Evolutionary conservation across 805 yeast genomes (phyloP).

Genomic region (Candida tammaniensis): DNA sequence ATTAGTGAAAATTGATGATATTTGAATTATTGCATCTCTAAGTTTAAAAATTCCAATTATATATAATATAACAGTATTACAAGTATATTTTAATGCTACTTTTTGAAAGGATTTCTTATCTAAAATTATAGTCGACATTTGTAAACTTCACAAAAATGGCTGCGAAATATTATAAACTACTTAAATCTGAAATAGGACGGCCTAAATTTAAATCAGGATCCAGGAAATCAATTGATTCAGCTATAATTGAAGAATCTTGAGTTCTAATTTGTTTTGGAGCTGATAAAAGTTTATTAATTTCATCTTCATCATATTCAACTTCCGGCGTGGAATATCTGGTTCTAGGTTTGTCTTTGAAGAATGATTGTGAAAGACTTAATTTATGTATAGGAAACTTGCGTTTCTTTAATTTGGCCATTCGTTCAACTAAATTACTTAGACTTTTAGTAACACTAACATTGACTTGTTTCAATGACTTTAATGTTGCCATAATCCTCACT

Average conservation of each 20-base stretch:
- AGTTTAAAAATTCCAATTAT: constrained; percentile 5
- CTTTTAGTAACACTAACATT: constrained; percentile 13
- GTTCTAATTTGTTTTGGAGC: constrained; percentile 4
- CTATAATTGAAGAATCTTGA: neutral
- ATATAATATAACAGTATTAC: neutral
- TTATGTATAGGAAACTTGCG: constrained; percentile 4
- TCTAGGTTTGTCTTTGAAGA: neutral
- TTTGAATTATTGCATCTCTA: constrained; percentile 1
- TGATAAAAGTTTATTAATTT: constrained; percentile 3
- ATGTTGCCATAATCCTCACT: constrained; percentile 15
- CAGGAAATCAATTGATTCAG: constrained; percentile 3
- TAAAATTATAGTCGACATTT: too few relatives aligned
- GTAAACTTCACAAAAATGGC: too few relatives aligned
- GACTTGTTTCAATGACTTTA: constrained; percentile 19
- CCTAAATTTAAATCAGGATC: constrained; percentile 13
- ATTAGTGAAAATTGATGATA: neutral
- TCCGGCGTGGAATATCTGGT: neutral
- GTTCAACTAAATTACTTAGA: constrained; percentile 23
- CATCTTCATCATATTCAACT: constrained; percentile 6
- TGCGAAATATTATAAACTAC: too few relatives aligned
- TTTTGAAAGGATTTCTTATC: too few relatives aligned
- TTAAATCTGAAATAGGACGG: constrained; percentile 1
- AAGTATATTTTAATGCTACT: constrained; percentile 3
- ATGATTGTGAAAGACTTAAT: constrained; percentile 1
- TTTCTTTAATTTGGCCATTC: constrained; percentile 14